A percentile compares a stretch with the other conserved stretches of the same genome.
Conservation (phyloP, 768 basidiomycete genomes). For the Mycena capillaripes region DNA sequence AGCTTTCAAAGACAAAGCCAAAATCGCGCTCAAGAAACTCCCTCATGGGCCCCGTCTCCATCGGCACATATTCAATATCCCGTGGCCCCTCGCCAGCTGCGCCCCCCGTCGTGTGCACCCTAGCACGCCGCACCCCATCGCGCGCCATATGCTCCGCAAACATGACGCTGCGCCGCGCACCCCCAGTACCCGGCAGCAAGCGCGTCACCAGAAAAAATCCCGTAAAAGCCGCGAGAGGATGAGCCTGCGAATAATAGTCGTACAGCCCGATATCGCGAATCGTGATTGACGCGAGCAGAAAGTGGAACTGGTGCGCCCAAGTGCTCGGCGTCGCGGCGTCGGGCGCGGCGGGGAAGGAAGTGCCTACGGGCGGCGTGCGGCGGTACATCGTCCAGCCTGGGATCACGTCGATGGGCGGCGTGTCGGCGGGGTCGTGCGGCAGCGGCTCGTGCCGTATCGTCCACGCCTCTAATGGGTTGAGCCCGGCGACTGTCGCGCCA, state of each 20-base stretch:
- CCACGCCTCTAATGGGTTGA: conserved; percentile 35
- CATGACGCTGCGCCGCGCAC: conserved; percentile 34
- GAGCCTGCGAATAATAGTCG: conserved; percentile 35
- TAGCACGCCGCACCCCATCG: conserved; percentile 50
- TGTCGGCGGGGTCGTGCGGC: conserved; percentile 32
- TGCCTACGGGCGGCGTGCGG: conserved; percentile 10
- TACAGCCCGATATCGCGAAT: conserved; percentile 36
- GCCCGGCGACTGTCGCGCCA: conserved; percentile 33
- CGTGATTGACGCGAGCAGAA: conserved; percentile 34
- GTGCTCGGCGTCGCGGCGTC: conserved; percentile 14
- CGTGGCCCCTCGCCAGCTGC: conserved; percentile 48
- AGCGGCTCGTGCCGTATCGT: conserved; percentile 31
- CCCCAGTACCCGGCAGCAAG: conserved; percentile 36
- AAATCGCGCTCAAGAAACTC: conserved; percentile 32
- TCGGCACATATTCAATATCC: conserved; percentile 30
- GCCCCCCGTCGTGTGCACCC: conserved; percentile 62
- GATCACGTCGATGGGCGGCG: conserved; percentile 34
- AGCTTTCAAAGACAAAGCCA: conserved; percentile 32
- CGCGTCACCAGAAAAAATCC: conserved; percentile 36
- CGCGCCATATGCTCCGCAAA: conserved; percentile 36
- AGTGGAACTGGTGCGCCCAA: conserved; percentile 35
- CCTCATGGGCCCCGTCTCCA: conserved; percentile 36
- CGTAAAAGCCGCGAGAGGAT: conserved; percentile 36
- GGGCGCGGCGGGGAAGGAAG: conserved; percentile 1
- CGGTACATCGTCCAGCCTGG: conserved; percentile 36